Evolutionary conservation across 768 basidiomycete species (phyloP).

Genomic region (Boletus patriciae): DNA sequence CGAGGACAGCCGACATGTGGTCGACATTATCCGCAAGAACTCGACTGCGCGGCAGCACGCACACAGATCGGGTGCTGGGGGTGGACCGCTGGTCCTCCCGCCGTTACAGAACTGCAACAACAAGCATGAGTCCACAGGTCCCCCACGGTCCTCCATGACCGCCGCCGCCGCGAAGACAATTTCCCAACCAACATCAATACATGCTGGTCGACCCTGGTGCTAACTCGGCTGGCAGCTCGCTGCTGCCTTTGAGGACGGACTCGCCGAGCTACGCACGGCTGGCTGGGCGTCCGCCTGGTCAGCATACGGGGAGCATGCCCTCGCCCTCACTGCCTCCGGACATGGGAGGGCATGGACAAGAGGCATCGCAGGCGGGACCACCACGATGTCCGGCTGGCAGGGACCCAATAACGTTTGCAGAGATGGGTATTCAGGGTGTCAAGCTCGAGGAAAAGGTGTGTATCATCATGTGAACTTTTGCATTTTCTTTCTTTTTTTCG

Average conservation of each 20-base stretch:
- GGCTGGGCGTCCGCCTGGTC: constrained; percentile 35
- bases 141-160: too few species aligned
- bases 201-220: constrained; percentile 42
- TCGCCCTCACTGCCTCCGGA: constrained; percentile 13
- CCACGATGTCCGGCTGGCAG: too few species aligned
- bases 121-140: neutral
- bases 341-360: too few species aligned
- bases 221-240: constrained; percentile 2
- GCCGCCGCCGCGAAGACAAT: too few species aligned
- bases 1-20: constrained; percentile 42
- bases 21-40: constrained; percentile 56
- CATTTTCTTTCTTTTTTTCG: too few species aligned
- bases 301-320: constrained; percentile 23
- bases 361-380: too few species aligned
- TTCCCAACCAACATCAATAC: too few species aligned
- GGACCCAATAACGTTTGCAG: too few species aligned
- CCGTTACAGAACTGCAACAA: neutral
- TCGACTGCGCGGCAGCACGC: constrained; percentile 33
- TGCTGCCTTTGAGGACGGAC: constrained; percentile 17
- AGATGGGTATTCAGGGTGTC: too few species aligned
- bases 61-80: too few species aligned
- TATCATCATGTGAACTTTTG: too few species aligned
- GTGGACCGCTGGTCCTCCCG: neutral
- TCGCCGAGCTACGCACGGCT: constrained; percentile 29
- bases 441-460: too few species aligned